These are phyloP conservation scores for Aureobasidium namibiae DNA, from an alignment of 2,329 filamentous ascomycete species.

Conservation along the genomic window DNA sequence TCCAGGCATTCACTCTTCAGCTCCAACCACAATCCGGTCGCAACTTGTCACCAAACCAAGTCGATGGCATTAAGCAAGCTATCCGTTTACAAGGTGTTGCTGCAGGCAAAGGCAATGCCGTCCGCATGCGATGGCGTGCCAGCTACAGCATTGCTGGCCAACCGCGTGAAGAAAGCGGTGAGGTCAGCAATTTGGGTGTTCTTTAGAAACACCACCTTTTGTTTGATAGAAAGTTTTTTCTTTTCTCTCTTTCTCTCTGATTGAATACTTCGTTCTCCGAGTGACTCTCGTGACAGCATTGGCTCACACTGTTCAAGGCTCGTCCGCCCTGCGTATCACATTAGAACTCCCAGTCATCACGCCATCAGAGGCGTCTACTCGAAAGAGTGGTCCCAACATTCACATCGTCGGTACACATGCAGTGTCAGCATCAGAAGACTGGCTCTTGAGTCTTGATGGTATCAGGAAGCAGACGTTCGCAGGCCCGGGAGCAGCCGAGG, in stretches of 20 bases:
- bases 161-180: conserved; percentile 30
- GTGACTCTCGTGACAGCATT: too few species aligned
- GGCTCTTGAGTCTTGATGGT: background rate
- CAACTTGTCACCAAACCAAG: conserved; percentile 60
- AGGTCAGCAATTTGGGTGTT: conserved; percentile 11
- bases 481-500: background rate
- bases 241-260: too few species aligned
- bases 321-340: too few species aligned
- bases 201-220: background rate
- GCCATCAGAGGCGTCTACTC: background rate
- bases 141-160: conserved; percentile 62
- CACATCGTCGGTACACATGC: too few species aligned
- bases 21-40: conserved; percentile 81
- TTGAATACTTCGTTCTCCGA: too few species aligned
- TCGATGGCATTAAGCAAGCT: conserved; percentile 71
- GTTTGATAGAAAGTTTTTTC: background rate
- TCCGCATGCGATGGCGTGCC: conserved; percentile 85
- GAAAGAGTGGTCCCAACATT: too few species aligned
- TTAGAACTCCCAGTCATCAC: background rate
- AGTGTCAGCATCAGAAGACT: too few species aligned
- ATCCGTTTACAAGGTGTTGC: conserved; percentile 72
- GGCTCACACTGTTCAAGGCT: too few species aligned
- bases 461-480: background rate
- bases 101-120: conserved; percentile 61
- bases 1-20: conserved; percentile 70